Conservation (phyloP, 352 stramenopile genomes). For the Phytophthora citrophthora region DNA sequence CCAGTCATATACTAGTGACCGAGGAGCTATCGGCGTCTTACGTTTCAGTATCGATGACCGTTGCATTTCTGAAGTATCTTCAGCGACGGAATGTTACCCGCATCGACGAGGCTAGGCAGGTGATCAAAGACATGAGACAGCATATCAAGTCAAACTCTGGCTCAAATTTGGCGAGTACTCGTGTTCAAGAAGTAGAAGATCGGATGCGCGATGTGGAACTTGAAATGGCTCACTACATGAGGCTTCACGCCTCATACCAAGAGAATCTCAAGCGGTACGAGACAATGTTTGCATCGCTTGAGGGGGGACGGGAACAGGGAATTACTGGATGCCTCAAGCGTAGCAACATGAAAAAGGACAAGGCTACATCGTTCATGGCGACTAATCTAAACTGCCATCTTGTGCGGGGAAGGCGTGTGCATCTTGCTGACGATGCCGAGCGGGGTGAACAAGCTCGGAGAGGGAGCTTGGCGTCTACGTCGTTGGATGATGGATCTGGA, state of each 20-base stretch:
- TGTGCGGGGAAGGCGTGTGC: conserved; percentile 65
- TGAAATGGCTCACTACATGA: conserved; percentile 66
- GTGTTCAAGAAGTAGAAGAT: conserved; percentile 41
- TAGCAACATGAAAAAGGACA: conserved; percentile 89
- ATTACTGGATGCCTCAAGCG: conserved; percentile 87
- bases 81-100: conserved; percentile 69
- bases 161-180: conserved; percentile 16
- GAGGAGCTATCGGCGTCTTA: conserved; percentile 86
- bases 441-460: conserved; percentile 26
- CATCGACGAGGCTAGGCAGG: conserved; percentile 59
- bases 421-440: conserved; percentile 47
- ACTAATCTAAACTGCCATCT: conserved; percentile 88
- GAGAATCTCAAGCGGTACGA: conserved; percentile 76
- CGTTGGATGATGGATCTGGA: conserved; percentile 33
- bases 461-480: conserved; percentile 38
- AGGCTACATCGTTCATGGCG: conserved; percentile 84
- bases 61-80: conserved; percentile 81
- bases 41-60: conserved; percentile 81
- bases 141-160: conserved; percentile 43
- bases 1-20: conserved; percentile 78
- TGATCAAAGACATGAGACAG: conserved; percentile 65
- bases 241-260: conserved; percentile 66
- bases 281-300: conserved; percentile 67
- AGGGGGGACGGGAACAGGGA: conserved; percentile 80
- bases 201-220: conserved; percentile 56